Evolutionary conservation across 192 early-diverging fungal species (phyloP), one percentile per base, ranked within the genome.

Genomic region (Pilobolus umbonatus): DNA sequence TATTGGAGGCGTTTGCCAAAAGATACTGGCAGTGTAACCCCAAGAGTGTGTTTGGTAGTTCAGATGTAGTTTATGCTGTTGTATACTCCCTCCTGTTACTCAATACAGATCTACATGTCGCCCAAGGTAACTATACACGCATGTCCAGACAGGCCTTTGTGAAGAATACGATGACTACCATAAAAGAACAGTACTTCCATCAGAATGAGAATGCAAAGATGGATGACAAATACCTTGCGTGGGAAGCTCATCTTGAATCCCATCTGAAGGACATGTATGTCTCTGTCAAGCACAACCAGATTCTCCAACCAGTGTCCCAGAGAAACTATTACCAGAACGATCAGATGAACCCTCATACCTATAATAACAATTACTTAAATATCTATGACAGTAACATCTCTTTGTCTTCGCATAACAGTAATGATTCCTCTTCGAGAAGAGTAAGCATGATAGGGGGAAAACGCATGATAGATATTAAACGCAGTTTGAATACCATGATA

Each of bases 71-170:
- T 0, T 87, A 98, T 61, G 90, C 88, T 17, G 81, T 94, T 43
- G 77, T 87, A 0, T 94, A 92, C 65, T 94, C 92, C 10, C 63
- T 93, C 5, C 68, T 98, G 59, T 66, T 98, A 43, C 78, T 98
- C 5, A 96, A 96, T 72, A 98, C 95, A 3, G 95, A 98, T 68
- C 69, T 95, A 50, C 90, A 96, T 63, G 82, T 93, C 51, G 92
- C 90, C n/a, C 85, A 88, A 56, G 78, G 75, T 22, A 83, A 60
- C 46, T 75, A 78, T 31, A 78, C 81, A 25, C 83, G 83, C 36
- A 94, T 95, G 89, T 82, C 86, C 2, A 72, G 78, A 50, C 82
- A 80, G 29, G 80, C 80, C 12, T 91, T 88, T 70, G 77, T 89
- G 11, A 73, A 79, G 32, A 90, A 90, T 43, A 90, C 88, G 1